Evolutionary conservation across 306 rosid genomes (phyloP).

Genomic region (Abrus pulchellus): DNA sequence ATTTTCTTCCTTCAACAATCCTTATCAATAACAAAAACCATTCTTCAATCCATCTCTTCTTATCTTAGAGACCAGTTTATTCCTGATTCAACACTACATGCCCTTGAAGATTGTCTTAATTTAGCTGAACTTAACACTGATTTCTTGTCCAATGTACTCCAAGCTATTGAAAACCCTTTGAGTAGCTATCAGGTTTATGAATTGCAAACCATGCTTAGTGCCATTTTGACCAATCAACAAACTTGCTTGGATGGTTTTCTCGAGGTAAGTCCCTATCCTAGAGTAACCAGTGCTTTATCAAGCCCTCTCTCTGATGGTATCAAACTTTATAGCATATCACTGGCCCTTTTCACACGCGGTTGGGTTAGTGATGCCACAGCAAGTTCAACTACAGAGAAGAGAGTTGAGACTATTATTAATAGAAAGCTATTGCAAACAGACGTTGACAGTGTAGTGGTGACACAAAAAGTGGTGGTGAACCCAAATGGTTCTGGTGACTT

Average conservation of each 20-base stretch:
- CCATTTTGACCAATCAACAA: slow-evolving; percentile 51
- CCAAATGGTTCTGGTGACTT: slow-evolving; percentile 52
- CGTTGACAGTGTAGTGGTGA: slow-evolving; percentile 35
- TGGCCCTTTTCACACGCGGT: slow-evolving; percentile 45
- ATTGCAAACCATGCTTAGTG: slow-evolving; percentile 48
- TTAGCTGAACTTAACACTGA: slow-evolving; percentile 43
- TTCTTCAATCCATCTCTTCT: slow-evolving; percentile 32
- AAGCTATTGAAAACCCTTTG: slow-evolving; percentile 9
- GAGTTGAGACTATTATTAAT: not conserved
- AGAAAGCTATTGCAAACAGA: slow-evolving; percentile 39
- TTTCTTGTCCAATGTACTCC: slow-evolving; percentile 47
- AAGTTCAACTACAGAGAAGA: not conserved
- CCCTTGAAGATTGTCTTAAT: slow-evolving; percentile 49
- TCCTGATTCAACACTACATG: slow-evolving; percentile 42
- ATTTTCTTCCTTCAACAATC: slow-evolving; percentile 52
- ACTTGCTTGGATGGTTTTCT: slow-evolving; percentile 54
- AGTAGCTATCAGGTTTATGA: slow-evolving; percentile 2
- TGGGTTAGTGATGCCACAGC: slow-evolving; percentile 5
- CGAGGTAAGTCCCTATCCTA: slow-evolving; percentile 47
- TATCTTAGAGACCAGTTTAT: slow-evolving; percentile 32
- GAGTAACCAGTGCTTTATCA: slow-evolving; percentile 39
- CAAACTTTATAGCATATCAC: slow-evolving; percentile 49
- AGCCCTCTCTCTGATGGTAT: slow-evolving; percentile 47
- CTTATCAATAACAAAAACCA: slow-evolving; percentile 44
- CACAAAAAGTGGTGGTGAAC: slow-evolving; percentile 52